Conservation (phyloP, 495 filamentous ascomycete genomes). For the Penicillium desertorum region DNA sequence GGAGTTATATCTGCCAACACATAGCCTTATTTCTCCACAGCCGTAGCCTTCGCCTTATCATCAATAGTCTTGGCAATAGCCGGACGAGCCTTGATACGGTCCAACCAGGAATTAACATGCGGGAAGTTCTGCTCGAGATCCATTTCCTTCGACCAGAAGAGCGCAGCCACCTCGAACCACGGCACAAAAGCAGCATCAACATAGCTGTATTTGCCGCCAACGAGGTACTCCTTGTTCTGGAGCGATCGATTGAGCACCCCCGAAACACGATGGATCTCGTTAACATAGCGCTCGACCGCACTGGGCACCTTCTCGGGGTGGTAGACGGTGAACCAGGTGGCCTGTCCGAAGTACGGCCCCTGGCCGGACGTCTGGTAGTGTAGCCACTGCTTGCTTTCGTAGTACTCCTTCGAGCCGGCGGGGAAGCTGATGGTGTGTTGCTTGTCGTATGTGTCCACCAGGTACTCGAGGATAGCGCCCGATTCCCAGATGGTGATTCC, state of each 20-base stretch:
- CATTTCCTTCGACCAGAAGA: conserved; percentile 16
- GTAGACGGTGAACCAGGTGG: conserved; percentile 51
- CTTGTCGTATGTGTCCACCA: conserved; percentile 70
- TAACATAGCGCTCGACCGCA: conserved; percentile 58
- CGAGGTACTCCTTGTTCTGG: conserved; percentile 54
- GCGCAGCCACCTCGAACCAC: conserved; percentile 43
- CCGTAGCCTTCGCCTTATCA: conserved; percentile 27
- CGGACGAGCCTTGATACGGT: conserved; percentile 38
- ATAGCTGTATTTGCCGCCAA: conserved; percentile 57
- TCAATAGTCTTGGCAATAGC: conserved; percentile 42
- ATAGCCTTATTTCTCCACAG: not conserved
- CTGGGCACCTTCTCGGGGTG: conserved; percentile 59
- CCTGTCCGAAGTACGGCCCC: conserved; percentile 68
- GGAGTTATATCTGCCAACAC: not conserved
- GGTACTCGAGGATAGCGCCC: conserved; percentile 70
- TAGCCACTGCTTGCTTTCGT: conserved; percentile 62
- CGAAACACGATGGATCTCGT: conserved; percentile 60
- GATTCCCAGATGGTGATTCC: conserved; percentile 68
- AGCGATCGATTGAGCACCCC: conserved; percentile 57
- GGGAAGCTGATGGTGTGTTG: conserved; percentile 57
- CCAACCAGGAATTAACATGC: conserved; percentile 43
- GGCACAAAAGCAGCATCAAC: conserved; percentile 59
- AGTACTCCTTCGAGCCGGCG: conserved; percentile 47
- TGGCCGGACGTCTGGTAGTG: conserved; percentile 67
- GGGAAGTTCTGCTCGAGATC: conserved; percentile 43